A percentile compares a stretch with the other conserved stretches of the same genome.
Evolutionary conservation across 805 yeast species (phyloP).

Genomic region (Cyberlindnera subsufficiens): DNA sequence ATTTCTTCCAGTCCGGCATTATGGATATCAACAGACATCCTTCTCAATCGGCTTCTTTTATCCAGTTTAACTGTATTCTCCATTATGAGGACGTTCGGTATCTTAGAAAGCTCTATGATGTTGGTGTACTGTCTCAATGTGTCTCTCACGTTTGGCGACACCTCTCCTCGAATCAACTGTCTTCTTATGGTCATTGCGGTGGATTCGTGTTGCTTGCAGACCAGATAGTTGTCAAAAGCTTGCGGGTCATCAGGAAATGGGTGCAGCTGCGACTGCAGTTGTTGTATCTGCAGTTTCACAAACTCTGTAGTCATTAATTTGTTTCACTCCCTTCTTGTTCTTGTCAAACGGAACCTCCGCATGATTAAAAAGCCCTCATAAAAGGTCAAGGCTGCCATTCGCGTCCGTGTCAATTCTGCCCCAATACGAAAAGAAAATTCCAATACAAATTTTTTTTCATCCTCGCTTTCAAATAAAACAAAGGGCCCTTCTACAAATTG

Average conservation of each 20-base stretch:
- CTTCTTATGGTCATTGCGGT: background rate
- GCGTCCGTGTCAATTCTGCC: too few species aligned
- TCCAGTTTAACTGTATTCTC: slow-evolving; percentile 5
- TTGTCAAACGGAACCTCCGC: too few species aligned
- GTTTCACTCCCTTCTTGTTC: background rate
- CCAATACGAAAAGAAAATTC: too few species aligned
- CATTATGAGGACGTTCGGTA: slow-evolving; percentile 6
- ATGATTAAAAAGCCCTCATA: too few species aligned
- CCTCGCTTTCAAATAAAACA: background rate
- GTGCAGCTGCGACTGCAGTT: background rate
- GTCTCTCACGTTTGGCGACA: background rate
- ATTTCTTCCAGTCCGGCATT: background rate
- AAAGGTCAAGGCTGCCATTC: too few species aligned
- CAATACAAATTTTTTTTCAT: background rate
- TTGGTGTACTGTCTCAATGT: slow-evolving; percentile 2
- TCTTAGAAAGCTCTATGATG: slow-evolving; percentile 7
- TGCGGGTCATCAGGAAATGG: slow-evolving; percentile 2
- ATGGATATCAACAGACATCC: slow-evolving; percentile 21
- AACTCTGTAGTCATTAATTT: background rate
- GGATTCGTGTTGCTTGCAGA: slow-evolving; percentile 9
- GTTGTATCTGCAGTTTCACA: slow-evolving; percentile 1
- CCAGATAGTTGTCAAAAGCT: slow-evolving; percentile 9
- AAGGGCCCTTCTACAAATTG: slow-evolving; percentile 12
- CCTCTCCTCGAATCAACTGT: background rate
- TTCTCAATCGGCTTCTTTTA: slow-evolving; percentile 7